Evolutionary conservation across 306 rosid species (phyloP).

Genomic region (Ormosia semicastrata): DNA sequence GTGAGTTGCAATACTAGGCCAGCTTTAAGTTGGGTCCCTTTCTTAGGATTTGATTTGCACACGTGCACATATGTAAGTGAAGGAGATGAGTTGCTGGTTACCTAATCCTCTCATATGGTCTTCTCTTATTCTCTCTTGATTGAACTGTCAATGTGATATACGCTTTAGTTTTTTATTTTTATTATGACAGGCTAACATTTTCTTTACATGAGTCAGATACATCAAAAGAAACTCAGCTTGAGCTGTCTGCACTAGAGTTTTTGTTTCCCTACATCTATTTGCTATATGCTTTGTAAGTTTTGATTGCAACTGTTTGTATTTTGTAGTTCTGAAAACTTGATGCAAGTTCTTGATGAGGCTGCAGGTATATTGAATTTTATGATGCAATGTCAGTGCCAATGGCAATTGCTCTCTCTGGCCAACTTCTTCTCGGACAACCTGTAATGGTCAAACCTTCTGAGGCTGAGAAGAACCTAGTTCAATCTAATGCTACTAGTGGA

Average conservation of each 20-base stretch:
- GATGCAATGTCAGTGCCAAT: constrained; percentile 98
- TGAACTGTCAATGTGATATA: constrained; percentile 22
- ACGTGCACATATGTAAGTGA: not conserved
- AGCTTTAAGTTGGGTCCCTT: constrained; percentile 12
- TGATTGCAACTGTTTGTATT: constrained; percentile 34
- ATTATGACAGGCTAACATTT: constrained; percentile 57
- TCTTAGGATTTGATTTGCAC: not conserved
- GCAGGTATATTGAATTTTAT: constrained; percentile 97
- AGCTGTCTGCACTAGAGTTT: constrained; percentile 79
- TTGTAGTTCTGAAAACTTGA: constrained; percentile 44
- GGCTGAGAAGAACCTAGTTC: constrained; percentile 98
- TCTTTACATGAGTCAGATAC: constrained; percentile 71
- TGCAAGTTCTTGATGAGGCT: constrained; percentile 35
- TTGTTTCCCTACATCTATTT: constrained; percentile 73
- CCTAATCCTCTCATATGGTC: constrained; percentile 20
- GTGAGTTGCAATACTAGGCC: not conserved
- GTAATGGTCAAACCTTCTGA: constrained; percentile 99
- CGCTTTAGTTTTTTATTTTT: constrained; percentile 25
- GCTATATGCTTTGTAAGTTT: constrained; percentile 79
- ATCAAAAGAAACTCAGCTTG: constrained; percentile 83
- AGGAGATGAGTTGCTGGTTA: not conserved
- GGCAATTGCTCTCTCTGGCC: constrained; percentile 98
- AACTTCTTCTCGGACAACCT: constrained; percentile 93
- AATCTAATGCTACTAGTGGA: constrained; percentile 72
- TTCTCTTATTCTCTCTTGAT: constrained; percentile 16